Evolutionary conservation across 78 protist genomes (phyloP).

Genomic region (Emiliania huxleyi): DNA sequence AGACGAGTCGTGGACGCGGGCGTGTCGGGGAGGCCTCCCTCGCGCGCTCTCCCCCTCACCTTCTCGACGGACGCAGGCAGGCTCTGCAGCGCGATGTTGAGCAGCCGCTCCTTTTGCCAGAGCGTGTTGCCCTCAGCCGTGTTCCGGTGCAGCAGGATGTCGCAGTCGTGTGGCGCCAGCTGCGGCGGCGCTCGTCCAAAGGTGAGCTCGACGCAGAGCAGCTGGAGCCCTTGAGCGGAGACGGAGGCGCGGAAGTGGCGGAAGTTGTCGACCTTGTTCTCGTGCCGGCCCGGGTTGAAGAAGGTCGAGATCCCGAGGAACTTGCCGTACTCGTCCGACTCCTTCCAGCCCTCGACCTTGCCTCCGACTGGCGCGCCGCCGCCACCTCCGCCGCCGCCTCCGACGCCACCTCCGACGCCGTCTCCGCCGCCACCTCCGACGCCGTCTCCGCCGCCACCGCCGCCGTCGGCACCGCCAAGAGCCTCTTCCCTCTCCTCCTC

Average conservation of each 20-base stretch:
- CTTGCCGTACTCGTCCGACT: slow-evolving; percentile 4
- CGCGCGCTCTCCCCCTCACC: no score
- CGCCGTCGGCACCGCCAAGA: no score
- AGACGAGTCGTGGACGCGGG: no score
- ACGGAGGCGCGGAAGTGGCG: background rate
- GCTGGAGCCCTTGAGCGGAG: background rate
- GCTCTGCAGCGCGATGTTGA: slow-evolving; percentile 1
- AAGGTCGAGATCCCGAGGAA: background rate
- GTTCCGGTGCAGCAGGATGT: background rate
- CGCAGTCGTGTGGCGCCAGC: background rate
- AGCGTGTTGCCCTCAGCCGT: slow-evolving; percentile 2
- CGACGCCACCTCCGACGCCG: background rate
- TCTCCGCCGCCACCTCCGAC: no score
- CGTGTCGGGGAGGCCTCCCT: no score
- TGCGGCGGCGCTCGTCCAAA: background rate
- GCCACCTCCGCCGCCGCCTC: no score
- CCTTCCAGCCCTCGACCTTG: background rate
- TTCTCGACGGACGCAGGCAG: background rate
- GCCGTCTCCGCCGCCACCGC: background rate
- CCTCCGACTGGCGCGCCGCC: background rate
- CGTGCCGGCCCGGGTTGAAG: slow-evolving; percentile 28
- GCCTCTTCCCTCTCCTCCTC: no score
- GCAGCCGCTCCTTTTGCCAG: slow-evolving; percentile 25
- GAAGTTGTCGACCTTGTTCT: slow-evolving; percentile 29
- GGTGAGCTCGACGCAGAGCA: background rate